These are phyloP conservation scores for Amanita exitialis DNA, from an alignment of 768 basidiomycete species.

Conservation along the genomic window DNA sequence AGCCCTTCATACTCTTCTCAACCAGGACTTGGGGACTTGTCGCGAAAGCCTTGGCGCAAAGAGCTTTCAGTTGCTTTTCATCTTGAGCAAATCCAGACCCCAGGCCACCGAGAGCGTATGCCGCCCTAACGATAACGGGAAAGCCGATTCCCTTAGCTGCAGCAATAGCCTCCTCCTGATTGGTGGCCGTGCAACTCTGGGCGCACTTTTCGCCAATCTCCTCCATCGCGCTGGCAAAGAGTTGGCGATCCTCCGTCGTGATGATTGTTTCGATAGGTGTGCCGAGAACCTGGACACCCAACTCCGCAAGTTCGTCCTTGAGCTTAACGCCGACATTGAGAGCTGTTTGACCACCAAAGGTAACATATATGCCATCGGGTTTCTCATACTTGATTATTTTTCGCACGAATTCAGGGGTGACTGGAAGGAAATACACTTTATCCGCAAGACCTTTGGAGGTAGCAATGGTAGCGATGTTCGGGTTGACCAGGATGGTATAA, in stretches of 20 bases:
- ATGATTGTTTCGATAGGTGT: conserved; percentile 97
- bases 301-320: conserved; percentile 87
- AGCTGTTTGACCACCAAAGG: conserved; percentile 97
- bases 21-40: conserved; percentile 98
- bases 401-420: conserved; percentile 94
- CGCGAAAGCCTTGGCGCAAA: conserved; percentile 93
- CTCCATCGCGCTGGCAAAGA: conserved; percentile 91
- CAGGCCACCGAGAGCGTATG: conserved; percentile 92
- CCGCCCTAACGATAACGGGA: conserved; percentile 94
- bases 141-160: conserved; percentile 85
- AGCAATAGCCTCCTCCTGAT: conserved; percentile 67
- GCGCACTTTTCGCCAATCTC: conserved; percentile 95
- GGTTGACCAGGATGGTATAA: conserved; percentile 97
- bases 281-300: conserved; percentile 90
- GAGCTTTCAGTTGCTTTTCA: conserved; percentile 76
- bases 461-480: conserved; percentile 98
- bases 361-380: conserved; percentile 97
- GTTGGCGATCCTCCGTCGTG: conserved; percentile 90
- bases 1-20: conserved; percentile 99
- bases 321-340: conserved; percentile 95
- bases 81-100: conserved; percentile 96
- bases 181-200: conserved; percentile 82
- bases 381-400: conserved; percentile 99
- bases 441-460: conserved; percentile 96
- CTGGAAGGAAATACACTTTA: conserved; percentile 99